Percentiles rank a stretch among this genome's conserved stretches.
Evolutionary conservation across 371 early-diverging fungal genomes (phyloP).

Genomic region (Mortierella sp.): DNA sequence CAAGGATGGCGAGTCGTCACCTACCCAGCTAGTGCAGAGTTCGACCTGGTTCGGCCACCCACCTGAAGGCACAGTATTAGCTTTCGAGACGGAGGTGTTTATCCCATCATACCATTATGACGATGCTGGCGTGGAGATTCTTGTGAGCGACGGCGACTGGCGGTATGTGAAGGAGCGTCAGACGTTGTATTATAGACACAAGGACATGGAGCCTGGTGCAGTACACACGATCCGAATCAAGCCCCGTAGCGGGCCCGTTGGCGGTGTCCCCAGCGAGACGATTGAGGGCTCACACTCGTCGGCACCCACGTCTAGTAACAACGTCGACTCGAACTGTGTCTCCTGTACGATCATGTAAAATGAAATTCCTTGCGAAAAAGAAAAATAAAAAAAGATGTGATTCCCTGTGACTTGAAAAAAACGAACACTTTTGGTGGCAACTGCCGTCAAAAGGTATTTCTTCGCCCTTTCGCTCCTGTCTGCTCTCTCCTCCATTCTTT

Average conservation of each 20-base stretch:
- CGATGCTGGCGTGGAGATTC: constrained; percentile 60
- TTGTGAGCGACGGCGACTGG: constrained; percentile 76
- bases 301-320: not conserved
- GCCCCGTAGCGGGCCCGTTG: not conserved
- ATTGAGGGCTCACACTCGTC: not conserved
- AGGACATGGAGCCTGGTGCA: constrained; percentile 28
- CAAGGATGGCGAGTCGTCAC: not conserved
- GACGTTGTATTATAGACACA: constrained; percentile 68
- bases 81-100: constrained; percentile 74
- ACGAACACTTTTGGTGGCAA: constrained; percentile 26
- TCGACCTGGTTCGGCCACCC: constrained; percentile 39
- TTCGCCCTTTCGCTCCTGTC: not conserved
- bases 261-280: not conserved
- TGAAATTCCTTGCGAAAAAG: not conserved
- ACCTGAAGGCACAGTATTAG: constrained; percentile 12
- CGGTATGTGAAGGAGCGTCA: constrained; percentile 72
- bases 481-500: not conserved
- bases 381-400: not conserved
- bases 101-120: constrained; percentile 81
- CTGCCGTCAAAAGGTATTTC: constrained; percentile 5
- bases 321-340: constrained; percentile 12
- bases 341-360: constrained; percentile 24
- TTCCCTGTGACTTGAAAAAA: not conserved
- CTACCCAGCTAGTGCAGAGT: not conserved
- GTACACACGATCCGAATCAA: constrained; percentile 33